Evolutionary conservation across 2,329 filamentous ascomycete genomes (phyloP).

Genomic region (Chaetomiaceae sp.): DNA sequence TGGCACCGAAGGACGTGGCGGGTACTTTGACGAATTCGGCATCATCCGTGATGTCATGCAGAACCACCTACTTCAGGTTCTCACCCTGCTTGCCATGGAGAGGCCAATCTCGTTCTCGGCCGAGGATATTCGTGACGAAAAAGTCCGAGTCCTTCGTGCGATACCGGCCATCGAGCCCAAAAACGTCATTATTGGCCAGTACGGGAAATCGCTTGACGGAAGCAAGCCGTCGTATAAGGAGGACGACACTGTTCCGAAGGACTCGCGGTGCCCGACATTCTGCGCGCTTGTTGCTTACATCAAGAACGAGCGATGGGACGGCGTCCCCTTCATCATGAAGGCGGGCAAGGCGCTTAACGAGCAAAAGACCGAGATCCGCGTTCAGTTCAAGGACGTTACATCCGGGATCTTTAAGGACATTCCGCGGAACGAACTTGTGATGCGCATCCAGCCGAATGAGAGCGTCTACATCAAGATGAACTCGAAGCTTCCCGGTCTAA

Average conservation of each 20-base stretch:
- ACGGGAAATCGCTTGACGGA: constrained; percentile 91
- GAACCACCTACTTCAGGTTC: constrained; percentile 94
- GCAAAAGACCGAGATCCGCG: constrained; percentile 98
- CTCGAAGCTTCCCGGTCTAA: constrained; percentile 95
- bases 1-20: constrained; percentile 93
- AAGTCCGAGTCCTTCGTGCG: constrained; percentile 88
- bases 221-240: constrained; percentile 98
- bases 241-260: constrained; percentile 95
- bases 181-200: constrained; percentile 99
- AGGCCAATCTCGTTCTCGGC: constrained; percentile 96
- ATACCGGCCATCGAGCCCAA: constrained; percentile 96
- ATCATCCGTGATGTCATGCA: constrained; percentile 99
- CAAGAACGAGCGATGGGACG: constrained; percentile 99
- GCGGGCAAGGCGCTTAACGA: constrained; percentile 98
- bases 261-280: constrained; percentile 96
- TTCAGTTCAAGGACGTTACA: constrained; percentile 99
- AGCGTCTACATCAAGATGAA: constrained; percentile 99
- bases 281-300: constrained; percentile 96
- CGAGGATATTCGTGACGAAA: constrained; percentile 98
- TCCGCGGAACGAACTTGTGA: constrained; percentile 96
- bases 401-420: constrained; percentile 99
- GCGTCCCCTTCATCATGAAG: constrained; percentile 98
- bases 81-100: constrained; percentile 97
- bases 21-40: constrained; percentile 99
- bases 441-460: constrained; percentile 98